Conservation (phyloP, 2,329 filamentous ascomycete species). For the Diaporthe destruens region DNA sequence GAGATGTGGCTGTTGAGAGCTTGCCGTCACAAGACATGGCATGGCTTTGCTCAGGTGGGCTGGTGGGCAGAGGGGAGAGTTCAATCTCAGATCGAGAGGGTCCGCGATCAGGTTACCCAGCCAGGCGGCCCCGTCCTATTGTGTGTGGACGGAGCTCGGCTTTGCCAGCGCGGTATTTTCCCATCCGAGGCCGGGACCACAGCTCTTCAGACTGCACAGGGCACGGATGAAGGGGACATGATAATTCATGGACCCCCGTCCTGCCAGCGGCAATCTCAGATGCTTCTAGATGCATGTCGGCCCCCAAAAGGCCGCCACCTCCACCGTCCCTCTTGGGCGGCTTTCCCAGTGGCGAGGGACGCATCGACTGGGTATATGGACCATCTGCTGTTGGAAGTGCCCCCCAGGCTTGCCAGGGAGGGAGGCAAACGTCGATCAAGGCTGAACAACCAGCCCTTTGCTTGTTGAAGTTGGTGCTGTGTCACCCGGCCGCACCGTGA, state of each 20-base stretch:
- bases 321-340: neutral
- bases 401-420: neutral
- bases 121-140: conserved; percentile 3
- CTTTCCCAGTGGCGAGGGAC: neutral
- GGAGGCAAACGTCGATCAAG: conserved; percentile 9
- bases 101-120: neutral
- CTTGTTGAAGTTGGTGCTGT: conserved; percentile 30
- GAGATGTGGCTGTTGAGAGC: neutral
- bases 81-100: conserved; percentile 7
- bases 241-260: neutral
- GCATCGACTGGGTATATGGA: neutral
- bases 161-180: conserved; percentile 15
- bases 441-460: conserved; percentile 36
- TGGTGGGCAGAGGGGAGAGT: neutral
- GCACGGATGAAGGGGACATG: conserved; percentile 11
- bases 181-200: conserved; percentile 14
- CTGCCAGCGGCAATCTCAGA: conserved; percentile 5
- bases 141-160: conserved; percentile 8
- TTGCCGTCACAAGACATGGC: neutral
- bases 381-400: conserved; percentile 8
- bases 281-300: conserved; percentile 29
- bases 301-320: conserved; percentile 24
- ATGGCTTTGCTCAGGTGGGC: conserved; percentile 4
- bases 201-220: neutral
- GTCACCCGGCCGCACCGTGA: conserved; percentile 30